These are phyloP conservation scores for Picea engelmannii DNA, from an alignment of 83 land plant species.

Conservation along the genomic window DNA sequence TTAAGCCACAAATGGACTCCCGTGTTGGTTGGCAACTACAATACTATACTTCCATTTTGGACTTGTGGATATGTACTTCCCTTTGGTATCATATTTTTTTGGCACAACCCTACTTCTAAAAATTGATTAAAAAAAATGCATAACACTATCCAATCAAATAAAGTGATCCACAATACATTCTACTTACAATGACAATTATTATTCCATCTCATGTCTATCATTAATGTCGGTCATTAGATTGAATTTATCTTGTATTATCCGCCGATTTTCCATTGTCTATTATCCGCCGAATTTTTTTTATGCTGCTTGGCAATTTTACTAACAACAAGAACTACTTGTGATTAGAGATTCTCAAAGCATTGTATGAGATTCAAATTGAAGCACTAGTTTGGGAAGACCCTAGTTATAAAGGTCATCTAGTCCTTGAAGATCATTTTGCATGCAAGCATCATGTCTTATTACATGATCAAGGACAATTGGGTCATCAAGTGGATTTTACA, in stretches of 20 bases:
- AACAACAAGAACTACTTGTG: background rate
- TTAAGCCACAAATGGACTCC: constrained; percentile 1
- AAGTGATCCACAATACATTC: background rate
- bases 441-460: constrained; percentile 28
- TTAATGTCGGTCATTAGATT: background rate
- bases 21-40: background rate
- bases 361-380: constrained; percentile 15
- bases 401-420: constrained; percentile 28
- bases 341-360: background rate
- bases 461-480: constrained; percentile 40
- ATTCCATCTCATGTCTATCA: constrained; percentile 2
- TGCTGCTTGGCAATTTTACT: constrained; percentile 5
- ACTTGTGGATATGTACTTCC: background rate
- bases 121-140: constrained; percentile 3
- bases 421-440: constrained; percentile 35
- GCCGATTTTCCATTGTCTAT: constrained; percentile 1
- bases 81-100: constrained; percentile 9
- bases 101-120: background rate
- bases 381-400: constrained; percentile 33
- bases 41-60: background rate
- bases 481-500: constrained; percentile 35
- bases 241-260: constrained; percentile 6
- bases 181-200: constrained; percentile 8
- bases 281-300: too few species aligned
- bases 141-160: background rate